phyloP scores from a whole-genome alignment of 2,329 filamentous ascomycete species.

The Neoarthrinium moseri region DNA sequence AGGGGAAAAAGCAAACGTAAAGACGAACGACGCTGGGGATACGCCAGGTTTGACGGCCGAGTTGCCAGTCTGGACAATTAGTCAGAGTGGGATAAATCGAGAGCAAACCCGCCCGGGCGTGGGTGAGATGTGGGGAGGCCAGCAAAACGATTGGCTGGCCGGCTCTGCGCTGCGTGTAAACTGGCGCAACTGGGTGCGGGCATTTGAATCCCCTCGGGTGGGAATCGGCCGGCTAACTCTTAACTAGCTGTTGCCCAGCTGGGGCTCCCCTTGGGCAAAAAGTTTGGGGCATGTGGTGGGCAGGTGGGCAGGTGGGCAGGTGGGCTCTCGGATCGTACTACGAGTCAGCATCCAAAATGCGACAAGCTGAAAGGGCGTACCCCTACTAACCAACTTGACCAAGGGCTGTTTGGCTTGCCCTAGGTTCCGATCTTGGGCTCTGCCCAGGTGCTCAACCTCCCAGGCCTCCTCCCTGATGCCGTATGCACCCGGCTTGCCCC shows the following conservation, averaged over 20 bases:
- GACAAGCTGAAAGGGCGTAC: no score
- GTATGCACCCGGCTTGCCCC: no score
- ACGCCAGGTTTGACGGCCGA: neutral
- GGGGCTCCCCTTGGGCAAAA: neutral
- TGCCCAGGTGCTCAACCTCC: no score
- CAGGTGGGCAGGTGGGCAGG: no score
- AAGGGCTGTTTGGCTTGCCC: no score
- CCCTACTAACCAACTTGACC: no score
- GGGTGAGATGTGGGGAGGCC: neutral
- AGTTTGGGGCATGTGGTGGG: no score
- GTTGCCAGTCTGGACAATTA: conserved; percentile 3
- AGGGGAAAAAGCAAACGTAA: conserved; percentile 6
- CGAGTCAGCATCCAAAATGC: no score
- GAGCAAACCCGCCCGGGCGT: no score
- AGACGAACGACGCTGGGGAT: conserved; percentile 1
- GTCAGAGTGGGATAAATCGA: conserved; percentile 7
- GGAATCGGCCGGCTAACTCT: neutral
- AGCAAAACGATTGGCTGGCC: neutral
- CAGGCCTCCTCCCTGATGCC: no score
- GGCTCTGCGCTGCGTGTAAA: neutral
- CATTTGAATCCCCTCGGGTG: neutral
- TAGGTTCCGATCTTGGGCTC: no score
- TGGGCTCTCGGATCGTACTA: no score
- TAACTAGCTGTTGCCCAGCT: conserved; percentile 1
- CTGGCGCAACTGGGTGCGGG: neutral